phyloP scores from a whole-genome alignment of 2,329 filamentous ascomycete species.

The Alternaria ethzedia region DNA sequence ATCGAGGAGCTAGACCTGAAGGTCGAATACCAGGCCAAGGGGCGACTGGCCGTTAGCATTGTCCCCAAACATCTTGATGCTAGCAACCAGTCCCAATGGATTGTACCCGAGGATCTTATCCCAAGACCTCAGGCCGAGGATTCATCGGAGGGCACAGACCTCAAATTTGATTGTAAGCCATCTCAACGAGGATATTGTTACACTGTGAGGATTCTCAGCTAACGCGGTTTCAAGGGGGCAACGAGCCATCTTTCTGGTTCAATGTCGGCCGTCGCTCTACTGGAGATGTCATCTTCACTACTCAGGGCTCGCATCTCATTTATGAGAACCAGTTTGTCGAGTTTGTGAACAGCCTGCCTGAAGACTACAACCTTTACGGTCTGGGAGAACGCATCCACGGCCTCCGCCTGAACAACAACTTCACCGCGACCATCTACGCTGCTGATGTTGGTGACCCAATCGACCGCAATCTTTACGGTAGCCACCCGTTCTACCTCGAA shows the following conservation, averaged over 20 bases:
- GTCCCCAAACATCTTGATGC: slow-evolving; percentile 67
- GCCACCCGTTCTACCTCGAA: slow-evolving; percentile 80
- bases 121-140: slow-evolving; percentile 60
- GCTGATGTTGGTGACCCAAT: slow-evolving; percentile 72
- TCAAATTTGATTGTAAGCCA: slow-evolving; percentile 54
- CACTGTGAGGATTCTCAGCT: background rate
- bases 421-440: slow-evolving; percentile 71
- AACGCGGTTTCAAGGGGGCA: slow-evolving; percentile 53
- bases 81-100: slow-evolving; percentile 70
- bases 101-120: slow-evolving; percentile 69
- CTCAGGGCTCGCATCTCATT: slow-evolving; percentile 67
- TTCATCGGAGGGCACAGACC: slow-evolving; percentile 49
- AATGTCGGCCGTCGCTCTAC: slow-evolving; percentile 63
- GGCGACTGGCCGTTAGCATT: slow-evolving; percentile 75
- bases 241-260: slow-evolving; percentile 64
- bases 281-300: slow-evolving; percentile 73
- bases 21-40: slow-evolving; percentile 70
- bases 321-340: slow-evolving; percentile 82
- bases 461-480: slow-evolving; percentile 74
- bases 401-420: slow-evolving; percentile 74
- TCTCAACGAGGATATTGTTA: background rate
- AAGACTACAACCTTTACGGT: slow-evolving; percentile 78
- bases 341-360: slow-evolving; percentile 68
- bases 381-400: slow-evolving; percentile 76
- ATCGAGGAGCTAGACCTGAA: slow-evolving; percentile 69